These are phyloP conservation scores for Cercospora zeina DNA, from an alignment of 2,329 filamentous ascomycete species.

Conservation along the genomic window DNA sequence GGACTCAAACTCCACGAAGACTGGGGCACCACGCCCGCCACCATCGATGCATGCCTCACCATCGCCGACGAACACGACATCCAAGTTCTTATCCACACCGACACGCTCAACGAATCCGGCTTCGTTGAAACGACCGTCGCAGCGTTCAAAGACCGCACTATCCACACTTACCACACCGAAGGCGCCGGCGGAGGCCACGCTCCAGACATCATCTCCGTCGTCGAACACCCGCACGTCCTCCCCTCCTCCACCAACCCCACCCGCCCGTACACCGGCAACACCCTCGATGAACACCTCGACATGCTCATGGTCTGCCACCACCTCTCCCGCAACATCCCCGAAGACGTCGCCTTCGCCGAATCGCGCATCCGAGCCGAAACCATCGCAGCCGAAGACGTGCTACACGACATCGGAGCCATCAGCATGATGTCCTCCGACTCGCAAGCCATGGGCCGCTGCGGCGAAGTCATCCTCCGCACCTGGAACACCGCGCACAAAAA, in stretches of 20 bases:
- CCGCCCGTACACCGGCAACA: constrained; percentile 85
- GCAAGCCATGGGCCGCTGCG: constrained; percentile 94
- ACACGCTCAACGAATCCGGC: constrained; percentile 95
- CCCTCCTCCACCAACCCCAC: constrained; percentile 92
- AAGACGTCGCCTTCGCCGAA: constrained; percentile 94
- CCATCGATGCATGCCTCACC: constrained; percentile 79
- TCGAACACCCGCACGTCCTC: constrained; percentile 83
- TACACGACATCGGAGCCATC: constrained; percentile 92
- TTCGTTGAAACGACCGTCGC: constrained; percentile 89
- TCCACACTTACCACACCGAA: constrained; percentile 97
- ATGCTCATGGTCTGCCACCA: constrained; percentile 99
- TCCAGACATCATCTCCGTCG: constrained; percentile 91
- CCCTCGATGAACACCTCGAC: constrained; percentile 91
- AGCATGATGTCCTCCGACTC: constrained; percentile 97
- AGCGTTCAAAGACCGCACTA: constrained; percentile 82
- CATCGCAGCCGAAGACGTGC: constrained; percentile 92
- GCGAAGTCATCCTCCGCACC: constrained; percentile 86
- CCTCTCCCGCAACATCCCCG: constrained; percentile 84
- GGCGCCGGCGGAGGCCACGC: constrained; percentile 93
- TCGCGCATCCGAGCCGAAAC: constrained; percentile 92
- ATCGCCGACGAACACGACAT: constrained; percentile 89
- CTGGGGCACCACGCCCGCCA: constrained; percentile 88
- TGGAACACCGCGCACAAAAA: constrained; percentile 99
- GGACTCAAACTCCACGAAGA: constrained; percentile 95
- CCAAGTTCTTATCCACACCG: constrained; percentile 91